Evolutionary conservation across 1,139 yeast species (phyloP), one percentile per base, ranked within the genome.

Genomic region (Diutina catenulata): DNA sequence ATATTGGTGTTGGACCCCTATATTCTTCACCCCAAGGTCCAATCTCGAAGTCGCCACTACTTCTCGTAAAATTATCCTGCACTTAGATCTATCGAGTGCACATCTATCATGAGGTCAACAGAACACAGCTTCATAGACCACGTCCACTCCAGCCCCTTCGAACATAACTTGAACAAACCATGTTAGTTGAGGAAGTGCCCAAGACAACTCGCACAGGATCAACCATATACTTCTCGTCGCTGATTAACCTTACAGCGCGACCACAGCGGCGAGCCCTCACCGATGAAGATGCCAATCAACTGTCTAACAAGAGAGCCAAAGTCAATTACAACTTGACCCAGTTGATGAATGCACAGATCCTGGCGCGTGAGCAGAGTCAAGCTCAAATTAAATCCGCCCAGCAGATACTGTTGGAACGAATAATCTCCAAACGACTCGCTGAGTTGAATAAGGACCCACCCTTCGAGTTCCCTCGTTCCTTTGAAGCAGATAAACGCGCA

Each of bases 101-200:
- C n/a, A n/a, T n/a, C n/a, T n/a, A n/a, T n/a, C n/a, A n/a, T n/a
- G n/a, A n/a, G n/a, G n/a, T n/a, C n/a, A n/a, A n/a, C n/a, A n/a
- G n/a, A n/a, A n/a, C n/a, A n/a, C n/a, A n/a, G n/a, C n/a, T n/a
- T n/a, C n/a, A n/a, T n/a, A n/a, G n/a, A n/a, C n/a, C n/a, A n/a
- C n/a, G n/a, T n/a, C n/a, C n/a, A n/a, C n/a, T n/a, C n/a, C n/a
- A n/a, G n/a, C n/a, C n/a, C n/a, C n/a, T n/a, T n/a, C n/a, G n/a
- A n/a, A n/a, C n/a, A n/a, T n/a, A n/a, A n/a, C n/a, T n/a, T n/a
- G n/a, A n/a, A n/a, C n/a, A n/a, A n/a, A 21, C 23, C 28, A 66
- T 67, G 73, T 55, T 67, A 20, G 69, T 67, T 7, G 73, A 67
- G 46, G 72, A 67, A 43, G 50, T 67, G 16, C 72, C 73, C n/a